Percentiles rank a stretch among this genome's conserved stretches.
Evolutionary conservation across 2,329 filamentous ascomycete species (phyloP).

Genomic region (Arthrobotrys megalospora): DNA sequence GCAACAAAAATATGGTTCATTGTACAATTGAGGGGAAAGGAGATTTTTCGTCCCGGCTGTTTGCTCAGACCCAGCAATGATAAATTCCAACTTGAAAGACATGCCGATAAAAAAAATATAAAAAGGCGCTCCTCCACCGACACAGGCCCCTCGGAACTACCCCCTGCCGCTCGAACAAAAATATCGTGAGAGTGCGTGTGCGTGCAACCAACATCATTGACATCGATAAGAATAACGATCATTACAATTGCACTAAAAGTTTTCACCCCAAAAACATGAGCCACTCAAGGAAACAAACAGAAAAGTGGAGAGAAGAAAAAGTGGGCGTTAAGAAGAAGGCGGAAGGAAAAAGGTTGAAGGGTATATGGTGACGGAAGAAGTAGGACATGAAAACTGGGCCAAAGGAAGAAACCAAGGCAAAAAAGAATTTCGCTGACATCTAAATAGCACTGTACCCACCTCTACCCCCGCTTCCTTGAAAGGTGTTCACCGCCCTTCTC

Average conservation of each 20-base stretch:
- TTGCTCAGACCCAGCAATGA: constrained; percentile 5
- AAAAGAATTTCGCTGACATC: constrained; percentile 62
- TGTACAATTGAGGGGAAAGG: constrained; percentile 9
- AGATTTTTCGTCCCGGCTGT: background rate
- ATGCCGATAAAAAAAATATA: constrained; percentile 12
- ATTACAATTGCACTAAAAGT: constrained; percentile 61
- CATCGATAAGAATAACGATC: constrained; percentile 57
- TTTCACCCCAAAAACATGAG: constrained; percentile 57
- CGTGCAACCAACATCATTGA: constrained; percentile 56
- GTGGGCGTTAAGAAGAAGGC: constrained; percentile 7
- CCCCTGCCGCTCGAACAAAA: constrained; percentile 42
- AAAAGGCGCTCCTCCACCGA: constrained; percentile 24
- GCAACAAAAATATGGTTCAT: constrained; percentile 8
- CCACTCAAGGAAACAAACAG: constrained; percentile 46
- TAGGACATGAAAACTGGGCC: constrained; percentile 25
- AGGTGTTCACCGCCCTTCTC: constrained; percentile 82
- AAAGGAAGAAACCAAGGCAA: constrained; percentile 16
- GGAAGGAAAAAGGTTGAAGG: constrained; percentile 30
- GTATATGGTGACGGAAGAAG: constrained; percentile 48
- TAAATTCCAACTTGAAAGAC: constrained; percentile 14
- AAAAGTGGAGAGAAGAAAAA: constrained; percentile 26
- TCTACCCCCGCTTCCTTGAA: constrained; percentile 82
- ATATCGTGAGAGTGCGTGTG: constrained; percentile 34
- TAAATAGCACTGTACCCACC: constrained; percentile 96
- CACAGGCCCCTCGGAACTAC: constrained; percentile 15